phyloP scores from a whole-genome alignment of 768 basidiomycete species.

The Mycena rebaudengoi region DNA sequence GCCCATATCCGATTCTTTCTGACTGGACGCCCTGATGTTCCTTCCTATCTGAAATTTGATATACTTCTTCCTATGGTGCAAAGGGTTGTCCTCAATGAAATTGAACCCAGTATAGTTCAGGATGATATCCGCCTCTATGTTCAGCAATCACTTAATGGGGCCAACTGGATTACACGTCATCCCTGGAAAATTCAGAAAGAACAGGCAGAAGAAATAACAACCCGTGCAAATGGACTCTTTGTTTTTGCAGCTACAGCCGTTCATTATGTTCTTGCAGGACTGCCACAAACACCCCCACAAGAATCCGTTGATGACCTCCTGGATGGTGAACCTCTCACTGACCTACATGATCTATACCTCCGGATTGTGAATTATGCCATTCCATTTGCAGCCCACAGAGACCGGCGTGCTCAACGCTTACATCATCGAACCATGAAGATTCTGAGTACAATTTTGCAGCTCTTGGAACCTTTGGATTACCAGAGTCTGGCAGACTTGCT shows the following conservation, averaged over 20 bases:
- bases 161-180: background rate
- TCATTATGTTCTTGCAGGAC: background rate
- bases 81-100: background rate
- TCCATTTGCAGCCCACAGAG: background rate
- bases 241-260: background rate
- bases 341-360: background rate
- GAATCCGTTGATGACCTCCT: background rate
- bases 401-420: background rate
- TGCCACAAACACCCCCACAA: background rate
- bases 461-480: constrained; percentile 2
- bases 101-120: background rate
- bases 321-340: background rate
- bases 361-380: background rate
- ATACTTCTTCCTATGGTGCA: background rate
- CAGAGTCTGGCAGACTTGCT: background rate
- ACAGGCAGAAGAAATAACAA: background rate
- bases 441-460: background rate
- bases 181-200: background rate
- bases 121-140: background rate
- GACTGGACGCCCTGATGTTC: background rate
- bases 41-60: background rate
- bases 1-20: background rate
- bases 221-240: background rate
- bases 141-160: background rate
- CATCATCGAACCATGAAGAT: background rate